Evolutionary conservation across 2,329 filamentous ascomycete genomes (phyloP), one percentile per base, ranked within the genome.

Genomic region (Magnaporthiopsis rhizophila): DNA sequence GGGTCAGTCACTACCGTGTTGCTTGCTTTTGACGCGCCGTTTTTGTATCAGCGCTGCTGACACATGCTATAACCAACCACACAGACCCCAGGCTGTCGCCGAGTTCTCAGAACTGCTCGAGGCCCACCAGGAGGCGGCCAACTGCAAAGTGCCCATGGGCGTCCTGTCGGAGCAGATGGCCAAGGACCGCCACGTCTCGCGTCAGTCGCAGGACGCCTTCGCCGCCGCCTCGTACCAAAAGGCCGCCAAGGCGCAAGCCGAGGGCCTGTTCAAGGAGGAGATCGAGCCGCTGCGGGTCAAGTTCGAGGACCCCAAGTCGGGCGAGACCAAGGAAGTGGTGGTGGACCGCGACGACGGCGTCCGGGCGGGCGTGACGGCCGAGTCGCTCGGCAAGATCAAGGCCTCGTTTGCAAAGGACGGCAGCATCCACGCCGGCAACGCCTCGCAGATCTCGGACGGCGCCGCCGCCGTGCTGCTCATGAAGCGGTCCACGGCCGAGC

Each of bases 111-210:
- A 96, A 62, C 84, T 91, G 63, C 87, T 98, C 68, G 91, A 97
- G 74, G 85, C 81, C 71, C 85, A 94, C 81, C 83, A 86, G 68
- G 89, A 95, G 74, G 85, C 93, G 30, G 90, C 90, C 72, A 96
- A 97, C 84, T 99, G 95, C 87, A 97, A 96, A 81, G 94, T 98
- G 3, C 89, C 92, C 75, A 98, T 98, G 95, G 94, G 94, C 71
- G 85, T 92, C 13, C 83, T 98, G 62, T 97, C 92, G 34, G 95
- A 99, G 79, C 78, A 94, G 73, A 97, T 98, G 94, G 95, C 94
- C 70, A 90, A 92, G 78, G 92, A 92, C 75, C 86, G 89, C 72
- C 82, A 83, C 65, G 86, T 98, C 73, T 73, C 80, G 65, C 89
- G 95, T 67, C 79, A 82, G 13, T 80, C 84, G 63, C 95, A 98